These are phyloP conservation scores for Suillus subaureus DNA, from an alignment of 768 basidiomycete genomes.

Conservation along the genomic window DNA sequence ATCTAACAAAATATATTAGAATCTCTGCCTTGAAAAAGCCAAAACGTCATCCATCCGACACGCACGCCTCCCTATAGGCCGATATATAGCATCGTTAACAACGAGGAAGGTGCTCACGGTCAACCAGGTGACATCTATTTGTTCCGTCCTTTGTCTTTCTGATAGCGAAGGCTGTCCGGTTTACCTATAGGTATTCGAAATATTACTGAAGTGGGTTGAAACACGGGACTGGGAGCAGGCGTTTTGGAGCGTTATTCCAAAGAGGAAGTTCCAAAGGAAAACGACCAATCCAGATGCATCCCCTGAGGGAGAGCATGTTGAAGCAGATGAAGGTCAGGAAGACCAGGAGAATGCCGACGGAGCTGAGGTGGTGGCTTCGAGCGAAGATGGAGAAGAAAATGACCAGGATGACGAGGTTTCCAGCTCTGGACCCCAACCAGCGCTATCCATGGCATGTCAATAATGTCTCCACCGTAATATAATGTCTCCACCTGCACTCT, in stretches of 20 bases:
- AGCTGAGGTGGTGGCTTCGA: slow-evolving; percentile 15
- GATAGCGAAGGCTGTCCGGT: slow-evolving; percentile 2
- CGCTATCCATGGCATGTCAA: background rate
- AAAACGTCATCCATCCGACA: slow-evolving; percentile 71
- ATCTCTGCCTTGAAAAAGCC: slow-evolving; percentile 89
- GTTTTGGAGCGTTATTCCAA: slow-evolving; percentile 87
- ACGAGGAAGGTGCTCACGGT: slow-evolving; percentile 97
- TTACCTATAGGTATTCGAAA: slow-evolving; percentile 70
- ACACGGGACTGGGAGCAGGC: slow-evolving; percentile 84
- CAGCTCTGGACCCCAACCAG: slow-evolving; percentile 14
- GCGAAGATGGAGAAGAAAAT: slow-evolving; percentile 15
- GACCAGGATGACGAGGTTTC: slow-evolving; percentile 12
- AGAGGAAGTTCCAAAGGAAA: slow-evolving; percentile 73
- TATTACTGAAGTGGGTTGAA: slow-evolving; percentile 88
- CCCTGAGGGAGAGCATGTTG: slow-evolving; percentile 14
- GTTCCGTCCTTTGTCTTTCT: slow-evolving; percentile 7
- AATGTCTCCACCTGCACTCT: background rate
- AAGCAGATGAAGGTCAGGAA: slow-evolving; percentile 20
- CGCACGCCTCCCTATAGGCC: slow-evolving; percentile 93
- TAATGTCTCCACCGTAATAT: slow-evolving; percentile 1
- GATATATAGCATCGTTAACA: slow-evolving; percentile 77
- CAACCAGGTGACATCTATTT: slow-evolving; percentile 64
- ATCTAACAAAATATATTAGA: slow-evolving; percentile 47
- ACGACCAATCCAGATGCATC: slow-evolving; percentile 24
- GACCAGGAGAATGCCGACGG: slow-evolving; percentile 20